phyloP scores from a whole-genome alignment of 139 green algal genomes.

The Closterium sp. region DNA sequence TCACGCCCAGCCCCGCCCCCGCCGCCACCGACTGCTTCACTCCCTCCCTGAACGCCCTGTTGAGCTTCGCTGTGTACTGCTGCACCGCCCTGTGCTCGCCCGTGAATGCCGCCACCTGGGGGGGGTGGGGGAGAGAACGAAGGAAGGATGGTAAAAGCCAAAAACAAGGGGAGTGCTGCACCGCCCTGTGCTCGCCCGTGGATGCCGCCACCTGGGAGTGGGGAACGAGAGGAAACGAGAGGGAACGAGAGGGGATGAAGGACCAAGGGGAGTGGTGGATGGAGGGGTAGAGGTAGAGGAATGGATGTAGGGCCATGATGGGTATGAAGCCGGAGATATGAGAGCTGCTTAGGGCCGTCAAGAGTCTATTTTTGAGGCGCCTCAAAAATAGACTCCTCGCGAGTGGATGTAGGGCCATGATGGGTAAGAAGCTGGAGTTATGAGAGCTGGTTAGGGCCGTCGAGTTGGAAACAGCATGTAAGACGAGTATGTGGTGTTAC shows the following conservation, averaged over 20 bases:
- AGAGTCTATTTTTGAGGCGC: too few relatives aligned
- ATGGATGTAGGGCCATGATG: too few relatives aligned
- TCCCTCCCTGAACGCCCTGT: constrained; percentile 23
- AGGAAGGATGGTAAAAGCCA: too few relatives aligned
- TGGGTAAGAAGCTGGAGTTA: not conserved
- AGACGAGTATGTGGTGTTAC: too few relatives aligned
- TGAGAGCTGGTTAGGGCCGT: too few relatives aligned
- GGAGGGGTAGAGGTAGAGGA: too few relatives aligned
- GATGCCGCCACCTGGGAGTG: constrained; percentile 36
- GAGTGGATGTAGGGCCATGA: too few relatives aligned
- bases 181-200: constrained; percentile 35
- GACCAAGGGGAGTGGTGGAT: too few relatives aligned
- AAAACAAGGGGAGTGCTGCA: too few relatives aligned
- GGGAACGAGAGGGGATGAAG: not conserved
- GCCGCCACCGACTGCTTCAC: constrained; percentile 17
- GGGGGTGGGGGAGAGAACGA: not conserved
- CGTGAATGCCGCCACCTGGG: constrained; percentile 40
- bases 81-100: constrained; percentile 43
- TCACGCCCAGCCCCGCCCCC: constrained; percentile 23
- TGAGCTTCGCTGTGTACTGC: constrained; percentile 19
- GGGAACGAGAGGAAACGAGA: not conserved
- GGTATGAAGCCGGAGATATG: not conserved
- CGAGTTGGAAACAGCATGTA: too few relatives aligned
- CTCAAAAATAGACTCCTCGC: too few relatives aligned
- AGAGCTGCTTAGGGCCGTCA: too few relatives aligned